Evolutionary conservation across 345 rosid genomes (phyloP).

Genomic region (Hevea brasiliensis): DNA sequence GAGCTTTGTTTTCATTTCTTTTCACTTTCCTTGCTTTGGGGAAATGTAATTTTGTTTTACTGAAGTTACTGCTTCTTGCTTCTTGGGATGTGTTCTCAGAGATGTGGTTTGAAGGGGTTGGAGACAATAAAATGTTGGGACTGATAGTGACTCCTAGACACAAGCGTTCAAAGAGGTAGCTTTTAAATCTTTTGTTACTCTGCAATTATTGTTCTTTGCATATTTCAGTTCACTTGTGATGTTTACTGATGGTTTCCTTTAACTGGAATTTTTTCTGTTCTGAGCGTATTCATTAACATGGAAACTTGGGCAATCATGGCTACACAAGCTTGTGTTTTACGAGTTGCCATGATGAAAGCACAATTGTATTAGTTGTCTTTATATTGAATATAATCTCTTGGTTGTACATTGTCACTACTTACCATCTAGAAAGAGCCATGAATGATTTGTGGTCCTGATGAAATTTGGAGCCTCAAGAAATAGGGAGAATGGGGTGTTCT

Average conservation of each 20-base stretch:
- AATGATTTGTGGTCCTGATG: constrained; percentile 25
- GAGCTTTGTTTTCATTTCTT: constrained; percentile 18
- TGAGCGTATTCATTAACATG: constrained; percentile 14
- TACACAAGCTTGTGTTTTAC: constrained; percentile 6
- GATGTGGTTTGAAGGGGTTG: constrained; percentile 57
- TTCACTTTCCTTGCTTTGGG: constrained; percentile 5
- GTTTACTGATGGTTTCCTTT: constrained; percentile 34
- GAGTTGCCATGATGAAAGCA: constrained; percentile 8
- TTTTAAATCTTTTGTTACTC: constrained; percentile 24
- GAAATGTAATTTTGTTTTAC: constrained; percentile 15
- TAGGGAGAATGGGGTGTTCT: not conserved
- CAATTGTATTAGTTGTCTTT: constrained; percentile 6
- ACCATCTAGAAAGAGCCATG: constrained; percentile 13
- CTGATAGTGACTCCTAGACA: constrained; percentile 50
- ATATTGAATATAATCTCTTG: constrained; percentile 27
- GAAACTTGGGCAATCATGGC: constrained; percentile 21
- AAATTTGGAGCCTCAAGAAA: constrained; percentile 21
- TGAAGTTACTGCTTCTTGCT: constrained; percentile 18
- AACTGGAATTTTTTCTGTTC: constrained; percentile 32
- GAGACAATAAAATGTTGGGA: constrained; percentile 54
- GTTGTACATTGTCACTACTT: constrained; percentile 14
- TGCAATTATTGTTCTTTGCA: constrained; percentile 22
- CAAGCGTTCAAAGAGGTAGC: constrained; percentile 90
- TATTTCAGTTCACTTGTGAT: constrained; percentile 17
- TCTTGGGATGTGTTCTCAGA: constrained; percentile 32